Evolutionary conservation across 306 rosid genomes (phyloP).

Genomic region (Notholithocarpus densiflorus): DNA sequence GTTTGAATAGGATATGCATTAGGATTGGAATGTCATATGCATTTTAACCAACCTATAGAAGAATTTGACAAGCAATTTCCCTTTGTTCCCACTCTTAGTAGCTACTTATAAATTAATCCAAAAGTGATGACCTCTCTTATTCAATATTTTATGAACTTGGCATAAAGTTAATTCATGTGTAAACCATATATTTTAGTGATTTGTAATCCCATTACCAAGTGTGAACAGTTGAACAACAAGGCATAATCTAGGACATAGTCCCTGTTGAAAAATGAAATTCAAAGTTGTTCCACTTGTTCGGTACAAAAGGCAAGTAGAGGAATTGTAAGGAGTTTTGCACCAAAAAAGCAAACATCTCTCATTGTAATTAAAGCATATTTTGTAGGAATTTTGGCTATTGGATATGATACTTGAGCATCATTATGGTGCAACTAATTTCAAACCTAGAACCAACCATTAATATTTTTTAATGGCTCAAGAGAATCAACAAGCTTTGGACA

Average conservation of each 20-base stretch:
- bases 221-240: constrained; percentile 3
- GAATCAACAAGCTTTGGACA: not conserved
- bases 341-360: not conserved
- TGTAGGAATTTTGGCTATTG: not conserved
- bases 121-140: not conserved
- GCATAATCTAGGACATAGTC: not conserved
- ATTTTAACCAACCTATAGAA: not conserved
- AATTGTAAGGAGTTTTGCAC: not conserved
- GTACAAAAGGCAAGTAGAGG: not conserved
- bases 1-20: too few relatives aligned
- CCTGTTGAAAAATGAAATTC: not conserved
- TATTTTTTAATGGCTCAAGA: not conserved
- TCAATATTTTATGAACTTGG: not conserved
- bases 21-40: not conserved
- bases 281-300: not conserved
- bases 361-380: not conserved
- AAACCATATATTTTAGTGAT: not conserved
- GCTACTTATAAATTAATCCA: not conserved
- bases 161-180: not conserved
- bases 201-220: constrained; percentile 5
- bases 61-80: not conserved
- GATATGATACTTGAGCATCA: not conserved
- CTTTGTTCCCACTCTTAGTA: not conserved
- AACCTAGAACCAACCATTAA: not conserved
- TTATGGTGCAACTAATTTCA: not conserved